phyloP scores from a whole-genome alignment of 164 flowering plant genomes.

The Akebia trifoliata region DNA sequence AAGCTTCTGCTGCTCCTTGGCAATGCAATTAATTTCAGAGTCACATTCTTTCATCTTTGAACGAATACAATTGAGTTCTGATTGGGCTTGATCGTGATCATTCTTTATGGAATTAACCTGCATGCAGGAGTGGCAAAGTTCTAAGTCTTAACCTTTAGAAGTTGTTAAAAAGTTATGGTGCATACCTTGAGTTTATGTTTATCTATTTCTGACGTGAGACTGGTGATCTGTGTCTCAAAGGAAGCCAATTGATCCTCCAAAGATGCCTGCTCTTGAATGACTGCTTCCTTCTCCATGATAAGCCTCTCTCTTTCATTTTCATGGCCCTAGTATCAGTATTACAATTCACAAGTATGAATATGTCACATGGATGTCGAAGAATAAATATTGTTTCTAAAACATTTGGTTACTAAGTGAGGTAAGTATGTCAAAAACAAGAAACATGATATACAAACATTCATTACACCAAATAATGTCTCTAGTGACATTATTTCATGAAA shows the following conservation, averaged over 20 bases:
- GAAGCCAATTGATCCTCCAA: constrained; percentile 60
- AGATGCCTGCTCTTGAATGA: constrained; percentile 53
- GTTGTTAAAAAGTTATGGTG: neutral
- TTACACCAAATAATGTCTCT: neutral
- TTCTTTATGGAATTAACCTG: constrained; percentile 57
- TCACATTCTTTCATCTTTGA: constrained; percentile 87
- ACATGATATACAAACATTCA: neutral
- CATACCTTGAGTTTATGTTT: constrained; percentile 55
- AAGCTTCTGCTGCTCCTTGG: constrained; percentile 78
- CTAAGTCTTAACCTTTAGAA: neutral
- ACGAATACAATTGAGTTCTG: constrained; percentile 53
- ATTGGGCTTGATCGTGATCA: constrained; percentile 52
- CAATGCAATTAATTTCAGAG: constrained; percentile 59
- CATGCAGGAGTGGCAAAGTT: neutral
- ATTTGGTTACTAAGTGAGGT: neutral
- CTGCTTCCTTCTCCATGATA: constrained; percentile 88
- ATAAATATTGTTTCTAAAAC: neutral
- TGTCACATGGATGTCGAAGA: neutral
- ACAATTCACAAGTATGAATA: constrained; percentile 16
- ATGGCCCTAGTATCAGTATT: constrained; percentile 61
- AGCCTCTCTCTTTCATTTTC: constrained; percentile 83
- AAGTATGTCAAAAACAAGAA: neutral
- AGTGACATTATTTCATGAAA: neutral
- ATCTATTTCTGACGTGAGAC: constrained; percentile 55
- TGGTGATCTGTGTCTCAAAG: constrained; percentile 43